Evolutionary conservation across 108 stramenopile genomes (phyloP).

Genomic region (Licmophora abbreviata): DNA sequence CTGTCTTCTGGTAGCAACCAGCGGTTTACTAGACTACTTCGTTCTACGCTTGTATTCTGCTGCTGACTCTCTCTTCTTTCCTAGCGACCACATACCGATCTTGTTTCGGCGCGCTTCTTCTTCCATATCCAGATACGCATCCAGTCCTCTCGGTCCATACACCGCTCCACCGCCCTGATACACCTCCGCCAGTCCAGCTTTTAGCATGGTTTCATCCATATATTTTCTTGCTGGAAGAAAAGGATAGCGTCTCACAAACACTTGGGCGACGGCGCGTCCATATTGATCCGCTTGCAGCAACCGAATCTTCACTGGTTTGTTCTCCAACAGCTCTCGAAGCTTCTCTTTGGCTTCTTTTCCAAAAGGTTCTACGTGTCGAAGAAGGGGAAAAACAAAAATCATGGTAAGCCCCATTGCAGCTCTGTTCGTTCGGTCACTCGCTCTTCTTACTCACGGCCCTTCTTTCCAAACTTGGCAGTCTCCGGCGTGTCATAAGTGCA

Average conservation of each 20-base stretch:
- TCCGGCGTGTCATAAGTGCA: conserved; percentile 47
- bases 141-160: conserved; percentile 36
- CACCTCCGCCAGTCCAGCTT: conserved; percentile 39
- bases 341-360: conserved; percentile 42
- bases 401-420: too few relatives aligned
- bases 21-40: conserved; percentile 8
- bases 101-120: conserved; percentile 15
- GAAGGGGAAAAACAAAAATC: too few relatives aligned
- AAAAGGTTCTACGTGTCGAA: conserved; percentile 45
- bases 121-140: conserved; percentile 24
- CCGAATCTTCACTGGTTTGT: conserved; percentile 12
- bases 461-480: conserved; percentile 6
- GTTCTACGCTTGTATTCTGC: conserved; percentile 39
- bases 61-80: conserved; percentile 25
- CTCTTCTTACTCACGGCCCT: background rate
- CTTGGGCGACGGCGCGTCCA: conserved; percentile 34
- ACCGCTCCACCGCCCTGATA: conserved; percentile 43
- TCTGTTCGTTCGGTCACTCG: too few relatives aligned
- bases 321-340: conserved; percentile 10
- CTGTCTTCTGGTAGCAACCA: background rate
- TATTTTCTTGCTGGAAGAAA: background rate
- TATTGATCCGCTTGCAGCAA: conserved; percentile 41
- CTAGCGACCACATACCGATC: conserved; percentile 37
- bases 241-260: conserved; percentile 8
- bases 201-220: conserved; percentile 32